Base-by-base conservation (phyloP, 1,139 yeast genomes). In the Debaryomycetaceae sp. region DNA sequence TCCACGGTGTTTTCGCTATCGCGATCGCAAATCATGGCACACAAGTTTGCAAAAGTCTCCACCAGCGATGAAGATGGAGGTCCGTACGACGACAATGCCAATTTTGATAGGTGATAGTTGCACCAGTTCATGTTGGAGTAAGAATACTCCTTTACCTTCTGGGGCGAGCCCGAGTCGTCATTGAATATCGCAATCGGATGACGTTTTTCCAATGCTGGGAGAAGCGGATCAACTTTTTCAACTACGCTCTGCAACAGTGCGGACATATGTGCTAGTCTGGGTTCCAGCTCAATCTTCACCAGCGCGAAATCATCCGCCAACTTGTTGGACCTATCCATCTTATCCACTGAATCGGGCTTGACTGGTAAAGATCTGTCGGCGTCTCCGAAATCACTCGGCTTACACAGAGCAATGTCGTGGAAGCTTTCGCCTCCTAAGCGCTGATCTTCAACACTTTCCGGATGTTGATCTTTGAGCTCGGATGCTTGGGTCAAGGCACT, bases 201-300 rank as follows among this genome's bases (percentile, higher is more conserved):
- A 29, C 47, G 53, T 28, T 49, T 53, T 26, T 44, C 54, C 1
- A 69, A 52, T 5, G 58, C 45, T 5, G 55, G 47, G 28, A 43
- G 54, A 16, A 65, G 43, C 1, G 72, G 72, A 37, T 65, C 71
- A 1, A 61, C 51, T 34, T 49, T 61, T 15, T 62, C 68, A 22
- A 63, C 58, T 18, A 62, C 43, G 2, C 47, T 37, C 34, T 62
- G 62, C 13, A 60, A 44, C 4, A 51, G 47, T 30, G 43, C 45
- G 8, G 7, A 8, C 13, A 6, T 7, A 15, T 32, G 34, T 13
- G 37, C 31, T 15, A 35, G 20, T 7, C 22, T 23, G 13, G 20
- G 16, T 10, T 27, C 24, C 8, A 32, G 35, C 2, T 54, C 41
- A 8, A 63, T 49, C 21, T 57, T 48, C 1, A 63, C 68, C 31